These are phyloP conservation scores for Mortierella sp. DNA, from an alignment of 371 early-diverging fungal genomes.

Conservation along the genomic window DNA sequence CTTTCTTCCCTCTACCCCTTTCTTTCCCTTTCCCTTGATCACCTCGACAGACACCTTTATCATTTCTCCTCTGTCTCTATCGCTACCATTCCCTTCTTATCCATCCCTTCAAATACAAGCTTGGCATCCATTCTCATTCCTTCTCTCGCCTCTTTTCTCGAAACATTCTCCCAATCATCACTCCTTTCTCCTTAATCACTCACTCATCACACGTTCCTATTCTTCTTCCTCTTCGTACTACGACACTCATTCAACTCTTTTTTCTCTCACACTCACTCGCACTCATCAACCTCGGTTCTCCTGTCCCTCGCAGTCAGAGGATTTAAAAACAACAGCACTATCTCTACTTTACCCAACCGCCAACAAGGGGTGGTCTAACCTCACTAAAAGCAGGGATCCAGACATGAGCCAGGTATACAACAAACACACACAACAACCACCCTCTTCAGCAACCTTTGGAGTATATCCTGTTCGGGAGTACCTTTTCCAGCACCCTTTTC, in stretches of 20 bases:
- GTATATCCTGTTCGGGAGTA: background rate
- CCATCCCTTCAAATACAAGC: background rate
- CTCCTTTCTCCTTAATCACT: background rate
- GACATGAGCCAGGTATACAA: slow-evolving; percentile 6
- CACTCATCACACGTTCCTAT: background rate
- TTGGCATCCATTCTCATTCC: background rate
- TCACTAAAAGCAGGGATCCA: background rate
- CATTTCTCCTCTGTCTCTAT: background rate
- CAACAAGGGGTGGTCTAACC: slow-evolving; percentile 10
- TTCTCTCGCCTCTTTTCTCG: background rate
- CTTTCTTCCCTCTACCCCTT: background rate
- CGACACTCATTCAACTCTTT: background rate
- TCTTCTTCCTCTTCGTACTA: background rate
- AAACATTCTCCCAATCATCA: background rate
- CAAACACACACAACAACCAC: background rate
- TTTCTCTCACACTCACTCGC: background rate
- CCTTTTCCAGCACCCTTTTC: background rate
- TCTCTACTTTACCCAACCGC: background rate
- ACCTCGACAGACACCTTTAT: background rate
- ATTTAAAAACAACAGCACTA: background rate
- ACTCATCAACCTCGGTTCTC: background rate
- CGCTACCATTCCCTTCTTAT: background rate
- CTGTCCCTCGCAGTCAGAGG: background rate
- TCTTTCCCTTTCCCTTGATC: background rate
- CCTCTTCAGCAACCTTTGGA: background rate